Percentiles rank a stretch among this genome's conserved stretches.
These are phyloP conservation scores for Hypoxylon trugodes DNA, from an alignment of 495 filamentous ascomycete species.

Conservation along the genomic window DNA sequence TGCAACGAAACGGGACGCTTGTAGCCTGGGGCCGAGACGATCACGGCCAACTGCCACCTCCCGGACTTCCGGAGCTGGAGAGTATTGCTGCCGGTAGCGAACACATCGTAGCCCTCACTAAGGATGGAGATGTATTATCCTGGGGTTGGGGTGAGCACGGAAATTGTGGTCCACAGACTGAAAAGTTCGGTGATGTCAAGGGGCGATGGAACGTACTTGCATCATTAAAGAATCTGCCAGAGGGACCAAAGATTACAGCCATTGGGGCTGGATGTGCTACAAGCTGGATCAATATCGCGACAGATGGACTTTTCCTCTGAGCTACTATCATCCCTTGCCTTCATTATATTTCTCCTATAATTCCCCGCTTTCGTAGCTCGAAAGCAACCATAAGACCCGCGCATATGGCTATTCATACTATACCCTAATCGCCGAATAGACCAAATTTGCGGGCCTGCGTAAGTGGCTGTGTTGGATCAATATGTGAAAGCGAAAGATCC, in stretches of 20 bases:
- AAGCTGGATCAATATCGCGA: slow-evolving; percentile 72
- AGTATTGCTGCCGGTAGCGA: slow-evolving; percentile 84
- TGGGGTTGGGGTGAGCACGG: slow-evolving; percentile 99
- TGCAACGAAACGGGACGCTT: slow-evolving; percentile 63
- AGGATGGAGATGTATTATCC: slow-evolving; percentile 67
- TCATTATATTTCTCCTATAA: neutral
- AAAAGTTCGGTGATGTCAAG: slow-evolving; percentile 68
- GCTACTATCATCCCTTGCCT: neutral
- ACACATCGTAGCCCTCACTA: slow-evolving; percentile 75
- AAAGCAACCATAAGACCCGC: neutral
- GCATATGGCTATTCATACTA: neutral
- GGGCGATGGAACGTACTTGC: slow-evolving; percentile 69
- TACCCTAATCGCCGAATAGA: slow-evolving; percentile 58
- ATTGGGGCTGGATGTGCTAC: slow-evolving; percentile 90
- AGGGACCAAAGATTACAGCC: slow-evolving; percentile 54
- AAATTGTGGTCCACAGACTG: slow-evolving; percentile 82
- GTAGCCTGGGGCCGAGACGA: slow-evolving; percentile 81
- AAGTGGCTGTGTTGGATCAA: slow-evolving; percentile 74
- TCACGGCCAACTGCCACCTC: slow-evolving; percentile 79
- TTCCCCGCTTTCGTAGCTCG: neutral
- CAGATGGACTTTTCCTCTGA: slow-evolving; percentile 40
- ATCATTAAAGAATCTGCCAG: slow-evolving; percentile 57
- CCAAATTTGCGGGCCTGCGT: slow-evolving; percentile 64
- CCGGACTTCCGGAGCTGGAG: slow-evolving; percentile 57
- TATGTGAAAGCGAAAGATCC: slow-evolving; percentile 44